Conservation (phyloP, 768 basidiomycete species). For the Lactarius tabidus region DNA sequence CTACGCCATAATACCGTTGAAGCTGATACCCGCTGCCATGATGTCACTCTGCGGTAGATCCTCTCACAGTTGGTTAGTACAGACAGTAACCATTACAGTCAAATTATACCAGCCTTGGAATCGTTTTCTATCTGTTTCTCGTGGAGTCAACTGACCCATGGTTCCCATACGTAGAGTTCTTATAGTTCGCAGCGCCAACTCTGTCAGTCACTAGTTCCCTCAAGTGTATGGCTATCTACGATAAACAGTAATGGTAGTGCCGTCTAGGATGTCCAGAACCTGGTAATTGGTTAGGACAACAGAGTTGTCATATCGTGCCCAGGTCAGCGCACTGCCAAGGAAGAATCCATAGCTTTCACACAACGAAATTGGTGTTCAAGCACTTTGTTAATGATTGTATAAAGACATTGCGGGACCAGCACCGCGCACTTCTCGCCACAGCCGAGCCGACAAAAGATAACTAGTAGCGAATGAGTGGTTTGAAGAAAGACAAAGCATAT, state of each 20-base stretch:
- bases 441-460: conserved; percentile 9
- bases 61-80: not conserved
- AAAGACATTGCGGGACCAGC: conserved; percentile 15
- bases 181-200: not conserved
- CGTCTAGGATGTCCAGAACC: not conserved
- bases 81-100: not conserved
- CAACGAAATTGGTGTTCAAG: not conserved
- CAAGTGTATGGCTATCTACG: not conserved
- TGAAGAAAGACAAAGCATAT: conserved; percentile 1
- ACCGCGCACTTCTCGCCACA: conserved; percentile 13
- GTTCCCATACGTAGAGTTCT: not conserved
- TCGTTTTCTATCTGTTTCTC: not conserved
- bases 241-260: not conserved
- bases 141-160: not conserved
- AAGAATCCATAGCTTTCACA: not conserved
- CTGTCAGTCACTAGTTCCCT: not conserved
- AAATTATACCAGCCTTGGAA: not conserved
- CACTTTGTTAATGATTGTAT: conserved; percentile 5
- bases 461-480: not conserved
- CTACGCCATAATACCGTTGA: not conserved
- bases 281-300: not conserved
- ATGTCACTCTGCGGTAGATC: too few species aligned
- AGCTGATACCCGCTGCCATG: too few species aligned
- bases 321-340: not conserved
- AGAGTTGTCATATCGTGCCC: not conserved